phyloP scores from a whole-genome alignment of 495 filamentous ascomycete genomes.

The Penicillium odoratum region DNA sequence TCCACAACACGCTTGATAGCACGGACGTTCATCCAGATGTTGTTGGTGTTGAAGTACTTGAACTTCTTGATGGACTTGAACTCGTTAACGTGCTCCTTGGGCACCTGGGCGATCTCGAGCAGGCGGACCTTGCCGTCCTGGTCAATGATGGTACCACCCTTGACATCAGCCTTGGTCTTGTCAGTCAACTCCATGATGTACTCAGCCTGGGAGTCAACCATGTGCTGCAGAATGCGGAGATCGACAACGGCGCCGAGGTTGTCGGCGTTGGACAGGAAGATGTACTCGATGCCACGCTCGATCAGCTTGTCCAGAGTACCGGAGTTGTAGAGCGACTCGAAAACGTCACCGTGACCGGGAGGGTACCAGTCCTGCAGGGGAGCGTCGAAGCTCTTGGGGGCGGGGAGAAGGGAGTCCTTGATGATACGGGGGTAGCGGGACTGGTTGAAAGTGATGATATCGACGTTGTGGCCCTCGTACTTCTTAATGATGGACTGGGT shows the following conservation, averaged over 20 bases:
- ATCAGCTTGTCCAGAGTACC: constrained; percentile 96
- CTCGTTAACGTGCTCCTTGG: constrained; percentile 99
- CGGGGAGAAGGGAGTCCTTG: constrained; percentile 96
- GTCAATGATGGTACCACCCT: constrained; percentile 99
- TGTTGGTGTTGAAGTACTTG: constrained; percentile 99
- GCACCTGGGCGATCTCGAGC: constrained; percentile 98
- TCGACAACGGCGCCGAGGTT: constrained; percentile 98
- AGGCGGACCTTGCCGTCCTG: constrained; percentile 95
- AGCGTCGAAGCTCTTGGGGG: constrained; percentile 86
- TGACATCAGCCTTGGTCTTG: constrained; percentile 99
- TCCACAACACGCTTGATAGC: constrained; percentile 99
- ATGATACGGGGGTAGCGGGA: constrained; percentile 95
- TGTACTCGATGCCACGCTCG: constrained; percentile 89
- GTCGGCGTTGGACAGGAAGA: constrained; percentile 99
- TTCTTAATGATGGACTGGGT: constrained; percentile 99
- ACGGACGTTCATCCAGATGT: constrained; percentile 98
- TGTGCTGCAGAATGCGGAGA: constrained; percentile 96
- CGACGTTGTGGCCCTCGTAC: constrained; percentile 99
- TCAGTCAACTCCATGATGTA: constrained; percentile 99
- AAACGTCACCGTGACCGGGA: constrained; percentile 98
- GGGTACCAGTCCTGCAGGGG: constrained; percentile 97
- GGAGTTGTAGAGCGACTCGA: constrained; percentile 99
- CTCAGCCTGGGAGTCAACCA: constrained; percentile 92
- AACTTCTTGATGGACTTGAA: constrained; percentile 99
- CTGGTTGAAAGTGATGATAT: constrained; percentile 99